Percentiles rank a stretch among this genome's conserved stretches.
Evolutionary conservation across 257 asterid species (phyloP).

Genomic region (Orobanche coerulescens): DNA sequence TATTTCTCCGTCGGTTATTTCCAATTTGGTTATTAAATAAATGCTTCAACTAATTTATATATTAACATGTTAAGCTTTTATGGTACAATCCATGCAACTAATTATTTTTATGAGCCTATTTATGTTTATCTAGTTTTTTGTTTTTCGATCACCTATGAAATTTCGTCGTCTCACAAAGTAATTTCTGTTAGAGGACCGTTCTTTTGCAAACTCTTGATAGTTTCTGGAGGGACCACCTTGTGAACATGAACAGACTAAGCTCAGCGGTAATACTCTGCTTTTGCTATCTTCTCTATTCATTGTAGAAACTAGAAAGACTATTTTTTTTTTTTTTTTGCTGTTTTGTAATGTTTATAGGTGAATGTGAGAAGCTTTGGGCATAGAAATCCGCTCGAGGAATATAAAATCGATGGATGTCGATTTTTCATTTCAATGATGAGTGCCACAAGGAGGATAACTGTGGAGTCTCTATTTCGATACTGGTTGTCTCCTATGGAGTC

Average conservation of each 20-base stretch:
- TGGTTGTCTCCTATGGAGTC: conserved; percentile 94
- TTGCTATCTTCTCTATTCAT: background rate
- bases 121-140: background rate
- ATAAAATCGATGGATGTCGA: conserved; percentile 96
- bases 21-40: too few relatives aligned
- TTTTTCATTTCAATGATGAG: conserved; percentile 96
- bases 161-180: conserved; percentile 1
- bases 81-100: background rate
- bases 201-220: conserved; percentile 86
- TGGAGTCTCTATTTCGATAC: conserved; percentile 73
- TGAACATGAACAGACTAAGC: conserved; percentile 94
- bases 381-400: conserved; percentile 94
- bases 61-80: background rate
- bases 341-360: conserved; percentile 42
- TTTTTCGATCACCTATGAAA: background rate
- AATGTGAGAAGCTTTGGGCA: conserved; percentile 93
- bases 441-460: conserved; percentile 82
- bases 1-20: too few relatives aligned
- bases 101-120: background rate
- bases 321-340: background rate
- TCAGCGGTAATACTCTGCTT: conserved; percentile 58
- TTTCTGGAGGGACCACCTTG: conserved; percentile 98
- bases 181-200: conserved; percentile 61
- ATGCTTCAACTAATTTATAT: too few relatives aligned
- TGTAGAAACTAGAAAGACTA: background rate